These are phyloP conservation scores for Didymella pinodella DNA, from an alignment of 2,329 filamentous ascomycete genomes.

Conservation along the genomic window DNA sequence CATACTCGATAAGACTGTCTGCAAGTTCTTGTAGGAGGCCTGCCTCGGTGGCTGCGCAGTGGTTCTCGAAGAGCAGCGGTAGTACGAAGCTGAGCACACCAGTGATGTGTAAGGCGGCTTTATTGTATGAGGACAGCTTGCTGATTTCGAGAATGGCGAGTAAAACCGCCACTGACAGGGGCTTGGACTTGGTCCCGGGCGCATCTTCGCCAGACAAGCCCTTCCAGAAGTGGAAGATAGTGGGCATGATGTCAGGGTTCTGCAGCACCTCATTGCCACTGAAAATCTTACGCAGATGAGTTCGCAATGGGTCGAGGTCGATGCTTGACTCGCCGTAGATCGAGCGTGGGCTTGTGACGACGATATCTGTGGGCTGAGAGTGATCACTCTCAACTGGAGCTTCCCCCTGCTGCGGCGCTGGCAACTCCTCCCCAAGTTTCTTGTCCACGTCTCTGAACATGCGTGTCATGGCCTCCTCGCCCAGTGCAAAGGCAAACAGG, in stretches of 20 bases:
- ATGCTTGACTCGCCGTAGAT: constrained; percentile 38
- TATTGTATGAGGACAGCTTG: constrained; percentile 49
- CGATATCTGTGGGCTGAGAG: constrained; percentile 29
- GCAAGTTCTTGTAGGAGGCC: constrained; percentile 70
- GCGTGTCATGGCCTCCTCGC: constrained; percentile 75
- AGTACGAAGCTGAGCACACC: constrained; percentile 47
- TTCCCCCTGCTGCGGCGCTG: constrained; percentile 23
- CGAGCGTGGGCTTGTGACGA: constrained; percentile 39
- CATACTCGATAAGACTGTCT: constrained; percentile 73
- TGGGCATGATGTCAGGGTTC: constrained; percentile 52
- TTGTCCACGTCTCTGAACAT: constrained; percentile 63
- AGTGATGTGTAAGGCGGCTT: constrained; percentile 49
- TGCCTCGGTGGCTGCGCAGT: constrained; percentile 40
- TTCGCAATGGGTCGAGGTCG: constrained; percentile 40
- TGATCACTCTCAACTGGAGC: constrained; percentile 12
- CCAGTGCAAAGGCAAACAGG: constrained; percentile 80
- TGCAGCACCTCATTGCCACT: constrained; percentile 52
- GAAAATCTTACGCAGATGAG: constrained; percentile 46
- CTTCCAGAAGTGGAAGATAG: constrained; percentile 51
- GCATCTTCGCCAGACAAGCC: constrained; percentile 44
- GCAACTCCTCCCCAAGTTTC: constrained; percentile 26
- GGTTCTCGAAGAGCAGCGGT: constrained; percentile 47
- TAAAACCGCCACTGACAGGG: constrained; percentile 48
- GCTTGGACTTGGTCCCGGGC: constrained; percentile 45
- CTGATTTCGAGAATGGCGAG: constrained; percentile 48